These are phyloP conservation scores for Hagleromyces aurorensis DNA, from an alignment of 805 yeast species.

Conservation along the genomic window DNA sequence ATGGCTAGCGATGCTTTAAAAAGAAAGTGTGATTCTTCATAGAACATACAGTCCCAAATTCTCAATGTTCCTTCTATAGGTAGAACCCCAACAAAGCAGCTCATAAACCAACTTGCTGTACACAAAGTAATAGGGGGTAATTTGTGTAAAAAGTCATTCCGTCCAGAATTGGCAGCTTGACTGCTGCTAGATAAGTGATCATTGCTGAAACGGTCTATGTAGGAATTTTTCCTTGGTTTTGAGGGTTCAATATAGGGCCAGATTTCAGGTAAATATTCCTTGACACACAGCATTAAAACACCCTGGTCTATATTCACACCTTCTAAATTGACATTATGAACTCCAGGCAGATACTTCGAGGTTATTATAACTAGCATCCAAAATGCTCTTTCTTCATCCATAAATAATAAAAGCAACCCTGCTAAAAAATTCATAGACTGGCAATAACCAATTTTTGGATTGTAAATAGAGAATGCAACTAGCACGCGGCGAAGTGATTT, in stretches of 20 bases:
- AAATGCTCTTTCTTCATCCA: conserved; percentile 85
- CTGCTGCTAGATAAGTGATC: conserved; percentile 19
- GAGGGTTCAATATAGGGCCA: conserved; percentile 49
- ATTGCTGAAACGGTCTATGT: not conserved
- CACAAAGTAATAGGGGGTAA: conserved; percentile 88
- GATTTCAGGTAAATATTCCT: conserved; percentile 73
- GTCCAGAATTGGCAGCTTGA: conserved; percentile 7
- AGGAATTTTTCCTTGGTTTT: too few relatives aligned
- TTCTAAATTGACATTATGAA: conserved; percentile 82
- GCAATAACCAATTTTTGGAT: conserved; percentile 91
- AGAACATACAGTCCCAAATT: conserved; percentile 92
- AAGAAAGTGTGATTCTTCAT: conserved; percentile 81
- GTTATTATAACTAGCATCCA: conserved; percentile 95
- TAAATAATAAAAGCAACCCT: conserved; percentile 72
- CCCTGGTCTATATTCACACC: conserved; percentile 96
- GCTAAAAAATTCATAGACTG: conserved; percentile 91
- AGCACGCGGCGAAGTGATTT: conserved; percentile 71
- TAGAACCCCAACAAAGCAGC: conserved; percentile 81
- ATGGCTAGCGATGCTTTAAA: conserved; percentile 78
- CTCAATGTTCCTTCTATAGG: conserved; percentile 85
- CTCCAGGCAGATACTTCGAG: conserved; percentile 78
- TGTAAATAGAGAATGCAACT: conserved; percentile 74
- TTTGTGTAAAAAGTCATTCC: conserved; percentile 50
- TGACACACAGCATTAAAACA: conserved; percentile 76
- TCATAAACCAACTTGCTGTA: conserved; percentile 98